Base-by-base conservation (phyloP, 352 stramenopile species). In the Globisporangium heterothallicum region DNA sequence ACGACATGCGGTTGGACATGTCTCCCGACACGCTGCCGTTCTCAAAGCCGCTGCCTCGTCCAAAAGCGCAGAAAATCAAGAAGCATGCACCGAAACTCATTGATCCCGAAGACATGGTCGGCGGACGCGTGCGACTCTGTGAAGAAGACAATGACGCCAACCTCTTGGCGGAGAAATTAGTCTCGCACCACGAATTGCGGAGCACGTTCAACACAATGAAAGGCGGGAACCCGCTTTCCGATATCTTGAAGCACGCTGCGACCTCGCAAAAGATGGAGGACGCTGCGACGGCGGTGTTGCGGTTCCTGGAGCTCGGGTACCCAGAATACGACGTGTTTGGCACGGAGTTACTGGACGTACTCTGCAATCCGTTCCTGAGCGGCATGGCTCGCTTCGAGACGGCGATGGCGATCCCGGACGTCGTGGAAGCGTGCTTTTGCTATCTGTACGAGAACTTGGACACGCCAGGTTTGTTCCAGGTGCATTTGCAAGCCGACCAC, bases 321-420 rank as follows among this genome's bases (percentile, higher is more conserved):
- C 82, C 82, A 0, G 79, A 91, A 52, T 93, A 93, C 59, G 76
- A 93, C 41, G 80, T 93, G 10, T 89, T 90, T 51, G 82, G 79
- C 34, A 84, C 68, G 5, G 70, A 84, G 42, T 59, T 93, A 32
- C 56, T 86, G 16, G 77, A 91, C 47, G 82, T 88, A 41, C 49
- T 93, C 38, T 91, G 79, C 59, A 93, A 93, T 49, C 82, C 82
- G 19, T 93, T 93, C 35, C 64, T 93, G 12, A 88, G 82, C 36
- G 78, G 82, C 49, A 87, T 93, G 73, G 82, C 82, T 14, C 78
- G 82, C 43, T 93, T 93, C 29, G 82, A 93, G 58, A 87, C 82
- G 21, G 71, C 82, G n/a, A 62, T 93, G 49, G 82, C 79, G n/a
- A 69, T 93, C 26, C 79, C 79, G 2, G 82, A 93, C 59, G 78